These are phyloP conservation scores for Fusarium sp. DNA, from an alignment of 2,329 filamentous ascomycete species.

Conservation along the genomic window DNA sequence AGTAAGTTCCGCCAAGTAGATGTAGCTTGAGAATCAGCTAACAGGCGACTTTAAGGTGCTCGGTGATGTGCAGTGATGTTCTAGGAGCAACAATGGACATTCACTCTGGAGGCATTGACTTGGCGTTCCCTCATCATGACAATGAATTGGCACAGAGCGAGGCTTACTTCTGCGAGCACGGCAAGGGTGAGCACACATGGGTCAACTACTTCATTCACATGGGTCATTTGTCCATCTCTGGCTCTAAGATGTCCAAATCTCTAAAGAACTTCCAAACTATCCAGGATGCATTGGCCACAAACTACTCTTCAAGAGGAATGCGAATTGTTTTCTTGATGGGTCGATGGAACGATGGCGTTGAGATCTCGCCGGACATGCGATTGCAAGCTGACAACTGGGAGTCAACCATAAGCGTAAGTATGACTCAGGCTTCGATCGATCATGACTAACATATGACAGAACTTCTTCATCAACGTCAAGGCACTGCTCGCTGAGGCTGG, in stretches of 20 bases:
- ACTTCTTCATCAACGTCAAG: conserved; percentile 70
- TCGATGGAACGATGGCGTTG: conserved; percentile 90
- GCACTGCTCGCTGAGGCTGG: conserved; percentile 63
- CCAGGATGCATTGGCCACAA: conserved; percentile 77
- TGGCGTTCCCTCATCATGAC: conserved; percentile 92
- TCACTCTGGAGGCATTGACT: conserved; percentile 91
- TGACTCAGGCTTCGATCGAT: not conserved
- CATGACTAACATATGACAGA: conserved; percentile 54
- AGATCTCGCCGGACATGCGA: conserved; percentile 87
- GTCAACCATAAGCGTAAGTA: conserved; percentile 74
- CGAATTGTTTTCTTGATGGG: conserved; percentile 90
- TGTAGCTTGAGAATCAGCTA: not conserved
- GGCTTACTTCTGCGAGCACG: conserved; percentile 76
- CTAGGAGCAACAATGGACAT: conserved; percentile 89
- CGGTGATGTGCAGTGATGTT: conserved; percentile 92
- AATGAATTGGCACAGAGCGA: conserved; percentile 93
- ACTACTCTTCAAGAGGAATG: conserved; percentile 82
- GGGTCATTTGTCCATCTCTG: conserved; percentile 87
- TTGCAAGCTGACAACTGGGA: conserved; percentile 83
- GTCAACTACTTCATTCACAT: conserved; percentile 97
- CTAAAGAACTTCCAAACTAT: conserved; percentile 98
- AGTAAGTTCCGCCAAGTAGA: conserved; percentile 54
- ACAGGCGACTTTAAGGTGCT: conserved; percentile 65
- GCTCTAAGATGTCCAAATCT: conserved; percentile 95
- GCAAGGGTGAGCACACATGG: conserved; percentile 76